phyloP scores from a whole-genome alignment of 108 stramenopile genomes.

The Schizochytrium sp. region DNA sequence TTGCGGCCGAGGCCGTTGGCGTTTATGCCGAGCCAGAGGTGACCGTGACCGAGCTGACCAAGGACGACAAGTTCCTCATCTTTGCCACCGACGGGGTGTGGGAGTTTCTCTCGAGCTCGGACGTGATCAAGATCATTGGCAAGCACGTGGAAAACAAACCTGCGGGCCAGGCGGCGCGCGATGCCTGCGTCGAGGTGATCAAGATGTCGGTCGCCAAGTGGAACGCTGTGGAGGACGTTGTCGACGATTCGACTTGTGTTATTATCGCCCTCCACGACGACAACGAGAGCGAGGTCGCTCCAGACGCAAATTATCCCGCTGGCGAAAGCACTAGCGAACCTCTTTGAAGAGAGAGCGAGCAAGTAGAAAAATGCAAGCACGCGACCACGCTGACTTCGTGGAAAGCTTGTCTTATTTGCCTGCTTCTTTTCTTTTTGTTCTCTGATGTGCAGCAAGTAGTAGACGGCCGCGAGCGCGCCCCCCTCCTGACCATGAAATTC shows the following conservation, averaged over 20 bases:
- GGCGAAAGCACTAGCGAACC: no score
- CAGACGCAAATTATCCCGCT: no score
- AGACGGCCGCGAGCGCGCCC: no score
- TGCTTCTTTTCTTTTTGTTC: no score
- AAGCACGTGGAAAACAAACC: conserved; percentile 5
- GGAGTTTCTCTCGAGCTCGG: conserved; percentile 40
- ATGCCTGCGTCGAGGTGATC: conserved; percentile 2
- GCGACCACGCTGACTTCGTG: no score
- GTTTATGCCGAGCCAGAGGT: conserved; percentile 83
- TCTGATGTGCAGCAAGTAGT: no score
- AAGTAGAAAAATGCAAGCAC: no score
- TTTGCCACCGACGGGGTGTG: conserved; percentile 46
- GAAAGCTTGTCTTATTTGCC: no score
- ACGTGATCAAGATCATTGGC: conserved; percentile 28
- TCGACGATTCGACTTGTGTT: conserved; percentile 20
- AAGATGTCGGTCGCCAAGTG: background rate
- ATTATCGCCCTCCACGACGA: background rate
- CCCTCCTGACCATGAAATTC: no score
- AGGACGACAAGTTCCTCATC: conserved; percentile 44
- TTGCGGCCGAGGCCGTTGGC: conserved; percentile 74
- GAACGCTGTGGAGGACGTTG: conserved; percentile 20
- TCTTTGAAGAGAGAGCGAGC: no score
- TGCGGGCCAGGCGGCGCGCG: background rate
- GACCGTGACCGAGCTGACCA: conserved; percentile 13
- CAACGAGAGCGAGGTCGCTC: background rate